phyloP scores from a whole-genome alignment of 176 grass and related monocot species.

The Themeda triandra region DNA sequence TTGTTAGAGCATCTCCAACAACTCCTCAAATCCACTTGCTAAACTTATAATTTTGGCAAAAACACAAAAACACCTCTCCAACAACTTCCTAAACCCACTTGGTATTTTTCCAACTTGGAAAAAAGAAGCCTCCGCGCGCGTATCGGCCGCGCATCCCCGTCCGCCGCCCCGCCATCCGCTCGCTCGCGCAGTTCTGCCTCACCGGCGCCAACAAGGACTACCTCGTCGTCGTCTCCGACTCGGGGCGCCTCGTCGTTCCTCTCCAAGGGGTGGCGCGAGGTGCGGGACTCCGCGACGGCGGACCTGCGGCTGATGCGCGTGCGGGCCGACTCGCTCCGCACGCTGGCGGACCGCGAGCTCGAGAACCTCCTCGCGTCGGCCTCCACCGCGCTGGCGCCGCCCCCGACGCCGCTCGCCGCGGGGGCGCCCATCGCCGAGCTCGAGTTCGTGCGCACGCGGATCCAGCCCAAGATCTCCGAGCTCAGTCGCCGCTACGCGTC shows the following conservation, averaged over 20 bases:
- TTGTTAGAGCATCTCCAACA: too few species aligned
- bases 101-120: too few species aligned
- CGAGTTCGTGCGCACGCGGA: conserved; percentile 61
- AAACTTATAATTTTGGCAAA: too few species aligned
- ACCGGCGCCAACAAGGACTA: conserved; percentile 96
- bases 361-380: conserved; percentile 45
- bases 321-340: conserved; percentile 49
- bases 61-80: too few species aligned
- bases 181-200: conserved; percentile 93
- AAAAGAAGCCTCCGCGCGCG: too few species aligned
- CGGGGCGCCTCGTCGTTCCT: conserved; percentile 58
- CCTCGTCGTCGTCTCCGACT: conserved; percentile 86
- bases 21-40: too few species aligned
- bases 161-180: conserved; percentile 81
- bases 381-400: conserved; percentile 6
- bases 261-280: conserved; percentile 72
- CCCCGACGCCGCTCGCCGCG: conserved; percentile 14
- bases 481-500: conserved; percentile 51
- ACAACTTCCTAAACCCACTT: too few species aligned
- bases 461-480: conserved; percentile 81
- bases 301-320: conserved; percentile 68
- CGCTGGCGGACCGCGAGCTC: conserved; percentile 67
- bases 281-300: conserved; percentile 62
- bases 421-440: conserved; percentile 60
- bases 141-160: too few species aligned